Evolutionary conservation across 257 asterid genomes (phyloP), one percentile per base, ranked within the genome.

Genomic region (Penstemon eatonii): DNA sequence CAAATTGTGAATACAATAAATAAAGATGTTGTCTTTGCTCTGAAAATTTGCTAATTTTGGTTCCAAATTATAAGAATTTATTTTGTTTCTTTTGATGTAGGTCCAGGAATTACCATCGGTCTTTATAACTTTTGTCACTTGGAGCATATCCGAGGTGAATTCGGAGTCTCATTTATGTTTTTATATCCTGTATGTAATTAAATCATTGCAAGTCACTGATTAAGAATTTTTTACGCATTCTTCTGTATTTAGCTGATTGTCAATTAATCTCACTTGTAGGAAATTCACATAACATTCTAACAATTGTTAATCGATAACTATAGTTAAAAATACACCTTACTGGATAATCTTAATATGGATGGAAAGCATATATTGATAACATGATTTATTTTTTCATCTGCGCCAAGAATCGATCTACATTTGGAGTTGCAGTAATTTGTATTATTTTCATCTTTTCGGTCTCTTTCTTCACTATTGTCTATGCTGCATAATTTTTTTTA

Each of bases 91-190:
- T 25, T 25, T 55, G 56, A 41, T 78, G 56, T 69, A 90, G 97
- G 88, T 92, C 57, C 96, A 84, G 60, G 93, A 88, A 70, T 61
- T 82, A 37, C 96, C 95, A 10, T 68, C 98, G 5, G 83, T 93
- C 36, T 88, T 85, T 89, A 76, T 88, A 71, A 88, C 97, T 5
- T 93, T 90, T 66, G 58, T 76, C 6, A 91, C 90, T 55, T 93
- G 99, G 99, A 83, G 96, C 85, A 54, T 84, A 73, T 87, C 95
- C 38, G 99, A 93, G 82, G 97, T 82, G 68, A 84, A 84, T 76
- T 39, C 7, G 37, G 54, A 37, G 19, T 67, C 63, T 8, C 46
- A 37, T 54, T 71, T 5, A 50, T 82, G 51, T 40, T 57, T 46
- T 56, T 58, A 39, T 25, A 25, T 25, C 2, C 33, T 25, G 33